Evolutionary conservation across 2,329 filamentous ascomycete species (phyloP).

Genomic region (Cordyceps tenuipes): DNA sequence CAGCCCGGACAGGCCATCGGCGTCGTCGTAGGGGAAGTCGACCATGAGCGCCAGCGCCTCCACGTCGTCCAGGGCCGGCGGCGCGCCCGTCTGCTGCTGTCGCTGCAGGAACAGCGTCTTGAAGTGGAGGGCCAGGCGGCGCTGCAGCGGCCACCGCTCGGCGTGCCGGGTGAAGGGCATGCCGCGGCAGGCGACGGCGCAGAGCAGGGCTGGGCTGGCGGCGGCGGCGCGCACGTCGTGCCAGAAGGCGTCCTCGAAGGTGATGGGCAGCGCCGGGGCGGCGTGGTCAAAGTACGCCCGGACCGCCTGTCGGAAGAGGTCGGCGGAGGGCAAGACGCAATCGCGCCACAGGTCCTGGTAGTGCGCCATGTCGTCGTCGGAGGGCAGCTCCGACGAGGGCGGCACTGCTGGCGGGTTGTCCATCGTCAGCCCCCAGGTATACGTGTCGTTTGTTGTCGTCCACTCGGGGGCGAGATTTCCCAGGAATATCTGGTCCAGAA

Average conservation of each 20-base stretch:
- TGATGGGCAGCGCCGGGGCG: conserved; percentile 17
- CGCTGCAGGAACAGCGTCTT: conserved; percentile 16
- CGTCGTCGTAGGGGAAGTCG: conserved; percentile 13
- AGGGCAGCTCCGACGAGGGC: background rate
- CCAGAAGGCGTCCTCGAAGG: conserved; percentile 20
- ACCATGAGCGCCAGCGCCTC: conserved; percentile 18
- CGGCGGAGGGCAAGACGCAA: background rate
- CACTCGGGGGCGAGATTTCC: conserved; percentile 8
- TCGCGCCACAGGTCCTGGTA: background rate
- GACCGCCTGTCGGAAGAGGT: conserved; percentile 13
- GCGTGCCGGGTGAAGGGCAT: conserved; percentile 15
- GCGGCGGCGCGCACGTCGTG: conserved; percentile 16
- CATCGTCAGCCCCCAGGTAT: background rate
- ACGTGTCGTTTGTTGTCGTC: background rate
- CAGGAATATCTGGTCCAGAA: conserved; percentile 20
- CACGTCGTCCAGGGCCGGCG: conserved; percentile 14
- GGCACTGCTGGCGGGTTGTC: background rate
- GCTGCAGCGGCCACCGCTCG: conserved; percentile 17
- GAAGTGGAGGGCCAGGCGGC: conserved; percentile 17
- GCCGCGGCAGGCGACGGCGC: conserved; percentile 19
- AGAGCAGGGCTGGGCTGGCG: conserved; percentile 18
- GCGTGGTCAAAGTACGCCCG: conserved; percentile 19
- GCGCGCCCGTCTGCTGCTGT: background rate
- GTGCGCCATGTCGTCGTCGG: background rate
- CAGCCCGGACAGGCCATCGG: conserved; percentile 10